These are phyloP conservation scores for Plasmodium sp. DNA, from an alignment of 169 alveolate species.

Conservation along the genomic window DNA sequence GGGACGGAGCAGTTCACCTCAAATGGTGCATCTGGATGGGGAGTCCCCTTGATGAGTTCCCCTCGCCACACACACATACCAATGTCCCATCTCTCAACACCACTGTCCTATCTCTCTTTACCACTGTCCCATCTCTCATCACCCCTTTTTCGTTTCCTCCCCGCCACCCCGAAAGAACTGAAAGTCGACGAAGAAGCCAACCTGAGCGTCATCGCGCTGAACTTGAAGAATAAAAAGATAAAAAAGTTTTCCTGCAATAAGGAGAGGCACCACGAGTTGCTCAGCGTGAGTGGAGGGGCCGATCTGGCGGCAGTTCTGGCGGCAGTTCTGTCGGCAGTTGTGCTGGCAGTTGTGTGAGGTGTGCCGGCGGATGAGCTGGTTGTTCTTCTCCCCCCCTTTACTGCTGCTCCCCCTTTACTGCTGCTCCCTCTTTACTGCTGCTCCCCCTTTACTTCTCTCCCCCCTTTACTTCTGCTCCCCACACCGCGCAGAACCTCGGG, in stretches of 20 bases:
- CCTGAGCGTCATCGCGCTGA: conserved; percentile 19
- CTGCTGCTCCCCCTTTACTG: neutral
- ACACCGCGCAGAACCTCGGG: neutral
- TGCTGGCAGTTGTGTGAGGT: neutral
- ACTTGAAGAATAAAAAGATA: conserved; percentile 24
- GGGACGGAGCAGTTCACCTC: neutral
- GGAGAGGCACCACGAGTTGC: conserved; percentile 31
- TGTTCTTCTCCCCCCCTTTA: neutral
- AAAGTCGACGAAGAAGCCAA: conserved; percentile 43
- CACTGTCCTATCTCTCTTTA: neutral
- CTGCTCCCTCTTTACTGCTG: too few species aligned
- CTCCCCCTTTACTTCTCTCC: too few species aligned
- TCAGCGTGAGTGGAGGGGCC: conserved; percentile 15
- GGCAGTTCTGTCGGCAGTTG: neutral
- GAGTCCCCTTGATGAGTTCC: neutral
- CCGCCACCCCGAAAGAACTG: conserved; percentile 1
- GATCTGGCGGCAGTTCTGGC: neutral
- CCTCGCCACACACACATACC: neutral
- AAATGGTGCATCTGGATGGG: neutral
- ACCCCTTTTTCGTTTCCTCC: neutral
- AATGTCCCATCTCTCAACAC: neutral
- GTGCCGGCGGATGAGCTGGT: neutral
- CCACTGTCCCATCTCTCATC: neutral
- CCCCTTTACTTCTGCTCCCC: neutral
- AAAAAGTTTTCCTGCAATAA: conserved; percentile 32